Evolutionary conservation across 1,284 basidiomycete species (phyloP), one percentile per base, ranked within the genome.

Genomic region (Coniferiporia weirii): DNA sequence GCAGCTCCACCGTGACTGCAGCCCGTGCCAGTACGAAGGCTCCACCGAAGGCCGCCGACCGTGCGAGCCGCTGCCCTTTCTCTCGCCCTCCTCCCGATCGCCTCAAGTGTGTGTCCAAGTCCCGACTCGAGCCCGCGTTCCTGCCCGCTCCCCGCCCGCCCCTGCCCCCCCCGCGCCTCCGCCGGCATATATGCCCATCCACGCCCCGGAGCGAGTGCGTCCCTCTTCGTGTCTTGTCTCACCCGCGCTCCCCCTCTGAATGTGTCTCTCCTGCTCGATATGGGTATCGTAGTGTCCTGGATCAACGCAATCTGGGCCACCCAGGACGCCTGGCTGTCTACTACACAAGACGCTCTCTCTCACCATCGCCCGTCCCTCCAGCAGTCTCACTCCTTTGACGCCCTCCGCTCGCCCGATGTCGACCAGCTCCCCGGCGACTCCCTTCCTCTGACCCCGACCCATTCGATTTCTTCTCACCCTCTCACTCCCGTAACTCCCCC

Each of bases 221-320:
- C 56, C 43, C 40, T 49, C 52, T 50, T 50, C 17, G 44, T 56
- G 27, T 38, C 47, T 43, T 40, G n/a, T 40, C 2, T 52, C 38
- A 34, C 15, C 38, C 52, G 8, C 15, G 10, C n/a, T 9, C 10
- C 44, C 27, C 49, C n/a, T 52, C 44, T 59, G 20, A 48, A 50
- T 36, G 49, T 38, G 35, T 17, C 44, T 19, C 32, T 8, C 52
- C 40, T 44, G 32, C 60, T 54, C 49, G 57, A 61, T 54, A 61
- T 61, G 60, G 60, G 60, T 56, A 61, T 61, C 35, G 15, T 61
- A 61, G 60, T 61, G 60, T 61, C 60, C 57, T 61, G 60, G 60
- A 54, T 61, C 51, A 50, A 53, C 34, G 22, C 48, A 17, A 44
- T 46, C 61, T 57, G 49, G 59, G 17, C 56, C 35, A 20, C 46